Base-by-base conservation (phyloP, 2,329 filamentous ascomycete species). In the Ascosphaera acerosa region DNA sequence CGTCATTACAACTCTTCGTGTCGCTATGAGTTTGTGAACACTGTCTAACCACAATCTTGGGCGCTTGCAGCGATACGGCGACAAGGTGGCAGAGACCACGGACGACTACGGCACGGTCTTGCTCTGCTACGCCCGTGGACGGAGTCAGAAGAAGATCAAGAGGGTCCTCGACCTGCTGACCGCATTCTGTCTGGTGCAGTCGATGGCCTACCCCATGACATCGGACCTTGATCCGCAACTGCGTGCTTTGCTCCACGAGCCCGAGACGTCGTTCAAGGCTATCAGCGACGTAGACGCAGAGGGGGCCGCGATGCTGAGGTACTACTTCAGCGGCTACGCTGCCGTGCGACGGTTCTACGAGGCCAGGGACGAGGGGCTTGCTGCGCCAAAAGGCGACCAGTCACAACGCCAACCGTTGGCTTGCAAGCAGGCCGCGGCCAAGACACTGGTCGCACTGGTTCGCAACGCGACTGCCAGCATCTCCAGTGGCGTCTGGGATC, bases 331-430 rank as follows among this genome's bases (percentile, higher is more conserved):
- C 47, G 84, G 84, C 15, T 94, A 94, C 44, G 84, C 82, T 15
- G 90, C 81, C 1, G 59, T 94, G 14, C 75, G 84, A 20, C 74
- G 72, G 40, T 92, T 84, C 55, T 94, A 90, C 50, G 74, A 82
- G 37, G 63, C 82, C n/a, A 69, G 84, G 30, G 84, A 94, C 44
- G 64, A 68, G 42, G 58, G 62, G n/a, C 38, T 61, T 3, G 38
- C 49, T 4, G 37, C 51, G 6, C 36, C 43, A 28, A 45, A 52
- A 15, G 50, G 47, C 17, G 41, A 50, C 33, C 55, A 51, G 30
- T 51, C 57, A 4, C 51, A 47, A 15, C 52, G 62, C 36, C 52
- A 57, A 35, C 62, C 70, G 0, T 53, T 70, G 15, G 59, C 64
- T 9, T 59, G 72, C 14, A 75, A 70, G 40, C 66, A 68, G 33